Conservation (phyloP, 306 rosid genomes). For the Vigna nakashimae region DNA sequence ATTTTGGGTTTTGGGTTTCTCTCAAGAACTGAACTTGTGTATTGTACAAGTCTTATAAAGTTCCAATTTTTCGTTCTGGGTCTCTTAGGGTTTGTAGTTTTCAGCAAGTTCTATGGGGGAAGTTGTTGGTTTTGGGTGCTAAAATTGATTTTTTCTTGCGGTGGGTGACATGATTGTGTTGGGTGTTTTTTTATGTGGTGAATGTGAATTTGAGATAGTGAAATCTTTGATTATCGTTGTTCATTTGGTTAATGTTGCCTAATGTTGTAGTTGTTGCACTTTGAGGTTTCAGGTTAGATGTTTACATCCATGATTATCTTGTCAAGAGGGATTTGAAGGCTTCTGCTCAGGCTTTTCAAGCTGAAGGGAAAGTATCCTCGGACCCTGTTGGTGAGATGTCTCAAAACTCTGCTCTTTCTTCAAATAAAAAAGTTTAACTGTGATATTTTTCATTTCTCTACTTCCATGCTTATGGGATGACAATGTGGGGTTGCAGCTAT, state of each 20-base stretch:
- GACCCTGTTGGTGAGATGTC: slow-evolving; percentile 95
- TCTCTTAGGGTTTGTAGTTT: slow-evolving; percentile 47
- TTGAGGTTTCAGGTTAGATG: slow-evolving; percentile 83
- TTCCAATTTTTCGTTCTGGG: slow-evolving; percentile 8
- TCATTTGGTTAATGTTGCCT: slow-evolving; percentile 40
- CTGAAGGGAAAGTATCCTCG: slow-evolving; percentile 97
- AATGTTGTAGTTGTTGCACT: slow-evolving; percentile 37
- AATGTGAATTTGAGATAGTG: slow-evolving; percentile 38
- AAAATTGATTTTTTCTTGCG: slow-evolving; percentile 2
- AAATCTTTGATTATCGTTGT: slow-evolving; percentile 6
- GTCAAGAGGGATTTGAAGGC: slow-evolving; percentile 97
- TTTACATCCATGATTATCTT: slow-evolving; percentile 93
- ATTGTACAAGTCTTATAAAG: slow-evolving; percentile 1
- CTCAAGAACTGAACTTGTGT: neutral
- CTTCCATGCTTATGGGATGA: neutral
- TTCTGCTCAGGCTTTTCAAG: slow-evolving; percentile 97
- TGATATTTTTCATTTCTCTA: slow-evolving; percentile 5
- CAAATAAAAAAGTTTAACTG: neutral
- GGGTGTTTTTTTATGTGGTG: slow-evolving; percentile 17
- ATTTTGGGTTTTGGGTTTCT: slow-evolving; percentile 46
- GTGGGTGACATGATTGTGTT: slow-evolving; percentile 12
- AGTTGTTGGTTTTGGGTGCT: slow-evolving; percentile 28
- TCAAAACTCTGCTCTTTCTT: slow-evolving; percentile 8
- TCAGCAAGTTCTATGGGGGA: slow-evolving; percentile 23
- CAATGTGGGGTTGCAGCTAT: slow-evolving; percentile 71